These are phyloP conservation scores for Myxozyma monticola DNA, from an alignment of 805 yeast genomes.

Conservation along the genomic window DNA sequence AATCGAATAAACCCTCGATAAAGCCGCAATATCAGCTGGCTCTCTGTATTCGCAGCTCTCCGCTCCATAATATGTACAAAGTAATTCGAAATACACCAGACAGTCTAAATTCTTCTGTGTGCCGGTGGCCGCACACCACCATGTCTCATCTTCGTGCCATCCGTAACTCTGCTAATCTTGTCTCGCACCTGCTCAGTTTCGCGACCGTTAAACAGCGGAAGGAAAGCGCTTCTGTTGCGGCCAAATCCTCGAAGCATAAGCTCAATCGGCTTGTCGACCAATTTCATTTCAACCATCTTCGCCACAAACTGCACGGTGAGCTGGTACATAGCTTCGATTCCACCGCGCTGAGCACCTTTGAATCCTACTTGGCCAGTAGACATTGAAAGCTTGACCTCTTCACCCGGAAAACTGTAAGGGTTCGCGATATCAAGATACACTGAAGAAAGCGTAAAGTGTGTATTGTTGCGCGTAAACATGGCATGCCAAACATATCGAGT, in stretches of 20 bases:
- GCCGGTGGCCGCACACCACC: slow-evolving; percentile 92
- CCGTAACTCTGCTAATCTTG: slow-evolving; percentile 69
- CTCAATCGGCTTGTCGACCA: slow-evolving; percentile 62
- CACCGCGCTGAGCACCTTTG: slow-evolving; percentile 84
- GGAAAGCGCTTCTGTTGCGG: slow-evolving; percentile 84
- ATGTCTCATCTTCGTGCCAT: slow-evolving; percentile 77
- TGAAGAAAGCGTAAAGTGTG: slow-evolving; percentile 72
- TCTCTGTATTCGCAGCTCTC: too few relatives aligned
- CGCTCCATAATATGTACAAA: background rate
- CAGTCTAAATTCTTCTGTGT: slow-evolving; percentile 35
- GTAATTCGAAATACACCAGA: too few relatives aligned
- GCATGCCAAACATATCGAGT: slow-evolving; percentile 76
- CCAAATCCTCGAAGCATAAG: slow-evolving; percentile 79
- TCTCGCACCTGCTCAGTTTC: slow-evolving; percentile 75
- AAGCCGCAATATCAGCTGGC: too few relatives aligned
- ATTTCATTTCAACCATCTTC: slow-evolving; percentile 61
- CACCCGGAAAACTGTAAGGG: slow-evolving; percentile 76
- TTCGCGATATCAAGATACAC: slow-evolving; percentile 61
- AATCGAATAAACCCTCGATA: too few relatives aligned
- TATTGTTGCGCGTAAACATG: slow-evolving; percentile 77
- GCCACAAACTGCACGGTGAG: slow-evolving; percentile 72
- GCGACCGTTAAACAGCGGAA: slow-evolving; percentile 80
- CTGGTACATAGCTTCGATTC: slow-evolving; percentile 90
- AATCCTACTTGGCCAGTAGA: slow-evolving; percentile 88
- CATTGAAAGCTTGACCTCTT: slow-evolving; percentile 64